Conservation (phyloP, 2,329 filamentous ascomycete species). For the Pezizomycotina sp. region DNA sequence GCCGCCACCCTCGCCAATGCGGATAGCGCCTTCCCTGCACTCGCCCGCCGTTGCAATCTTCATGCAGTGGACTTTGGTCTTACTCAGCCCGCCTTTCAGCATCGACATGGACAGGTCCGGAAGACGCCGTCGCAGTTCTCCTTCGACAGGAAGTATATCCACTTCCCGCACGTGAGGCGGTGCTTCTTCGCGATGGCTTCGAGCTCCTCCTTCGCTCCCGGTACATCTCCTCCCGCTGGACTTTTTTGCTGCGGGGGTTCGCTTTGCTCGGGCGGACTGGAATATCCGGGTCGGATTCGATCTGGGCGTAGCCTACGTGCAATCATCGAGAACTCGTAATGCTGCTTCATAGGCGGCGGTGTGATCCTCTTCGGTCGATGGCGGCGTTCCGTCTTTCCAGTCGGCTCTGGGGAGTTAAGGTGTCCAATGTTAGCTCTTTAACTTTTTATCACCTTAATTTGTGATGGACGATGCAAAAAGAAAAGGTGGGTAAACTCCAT, state of each 20-base stretch:
- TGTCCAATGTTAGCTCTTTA: no score
- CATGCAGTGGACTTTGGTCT: conserved; percentile 2
- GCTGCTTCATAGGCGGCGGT: no score
- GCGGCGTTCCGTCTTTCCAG: no score
- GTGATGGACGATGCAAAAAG: no score
- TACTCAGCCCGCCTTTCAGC: conserved; percentile 3
- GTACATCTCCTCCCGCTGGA: background rate
- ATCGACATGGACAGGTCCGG: conserved; percentile 2
- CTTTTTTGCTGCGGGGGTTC: background rate
- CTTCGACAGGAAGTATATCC: conserved; percentile 1
- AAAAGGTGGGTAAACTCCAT: no score
- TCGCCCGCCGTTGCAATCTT: background rate
- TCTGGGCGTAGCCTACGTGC: no score
- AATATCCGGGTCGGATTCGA: background rate
- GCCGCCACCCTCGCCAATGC: no score
- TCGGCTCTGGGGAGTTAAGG: no score
- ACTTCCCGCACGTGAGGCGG: conserved; percentile 7
- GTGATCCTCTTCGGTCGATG: no score
- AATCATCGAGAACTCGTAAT: no score
- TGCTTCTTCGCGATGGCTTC: conserved; percentile 1
- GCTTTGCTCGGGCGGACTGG: background rate
- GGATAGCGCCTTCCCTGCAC: background rate
- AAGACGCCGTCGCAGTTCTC: conserved; percentile 2
- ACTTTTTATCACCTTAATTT: no score
- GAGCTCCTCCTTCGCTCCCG: background rate